These are phyloP conservation scores for Rostrohypoxylon terebratum DNA, from an alignment of 495 filamentous ascomycete genomes.

Conservation along the genomic window DNA sequence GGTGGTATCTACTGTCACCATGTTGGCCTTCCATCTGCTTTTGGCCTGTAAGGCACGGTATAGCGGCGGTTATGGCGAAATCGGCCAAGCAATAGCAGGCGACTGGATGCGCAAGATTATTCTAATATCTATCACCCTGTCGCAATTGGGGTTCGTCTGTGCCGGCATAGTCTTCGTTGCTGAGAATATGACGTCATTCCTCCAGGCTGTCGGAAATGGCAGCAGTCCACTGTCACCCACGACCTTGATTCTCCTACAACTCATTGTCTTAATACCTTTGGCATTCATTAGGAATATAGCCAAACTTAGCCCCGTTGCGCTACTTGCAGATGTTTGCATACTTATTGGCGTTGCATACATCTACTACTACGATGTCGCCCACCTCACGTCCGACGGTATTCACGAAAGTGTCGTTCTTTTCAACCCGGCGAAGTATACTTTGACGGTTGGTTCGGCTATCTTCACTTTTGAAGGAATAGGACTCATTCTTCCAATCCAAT, in stretches of 20 bases:
- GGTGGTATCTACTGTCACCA: constrained; percentile 65
- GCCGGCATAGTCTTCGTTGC: constrained; percentile 74
- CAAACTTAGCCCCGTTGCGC: constrained; percentile 68
- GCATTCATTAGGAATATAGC: constrained; percentile 73
- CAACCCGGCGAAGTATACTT: constrained; percentile 70
- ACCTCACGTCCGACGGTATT: constrained; percentile 59
- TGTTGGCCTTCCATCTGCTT: constrained; percentile 72
- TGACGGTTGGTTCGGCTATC: constrained; percentile 72
- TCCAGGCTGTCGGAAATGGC: constrained; percentile 62
- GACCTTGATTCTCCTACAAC: constrained; percentile 66
- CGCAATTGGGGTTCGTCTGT: constrained; percentile 75
- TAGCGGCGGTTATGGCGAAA: constrained; percentile 71
- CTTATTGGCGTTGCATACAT: constrained; percentile 72
- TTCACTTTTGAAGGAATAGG: constrained; percentile 78
- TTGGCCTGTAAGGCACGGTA: constrained; percentile 64
- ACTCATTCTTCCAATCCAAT: constrained; percentile 73
- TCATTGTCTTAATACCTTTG: constrained; percentile 67
- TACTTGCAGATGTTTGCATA: constrained; percentile 72
- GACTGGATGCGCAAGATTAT: constrained; percentile 63
- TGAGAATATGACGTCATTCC: constrained; percentile 69
- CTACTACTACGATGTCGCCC: constrained; percentile 69
- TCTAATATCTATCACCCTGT: constrained; percentile 70
- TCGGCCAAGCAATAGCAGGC: constrained; percentile 67
- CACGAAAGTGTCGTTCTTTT: constrained; percentile 66
- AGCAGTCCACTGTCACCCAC: constrained; percentile 56